Percentiles rank a stretch among this genome's conserved stretches.
Conservation (phyloP, 345 rosid species). For the Odontarrhena argentea region DNA sequence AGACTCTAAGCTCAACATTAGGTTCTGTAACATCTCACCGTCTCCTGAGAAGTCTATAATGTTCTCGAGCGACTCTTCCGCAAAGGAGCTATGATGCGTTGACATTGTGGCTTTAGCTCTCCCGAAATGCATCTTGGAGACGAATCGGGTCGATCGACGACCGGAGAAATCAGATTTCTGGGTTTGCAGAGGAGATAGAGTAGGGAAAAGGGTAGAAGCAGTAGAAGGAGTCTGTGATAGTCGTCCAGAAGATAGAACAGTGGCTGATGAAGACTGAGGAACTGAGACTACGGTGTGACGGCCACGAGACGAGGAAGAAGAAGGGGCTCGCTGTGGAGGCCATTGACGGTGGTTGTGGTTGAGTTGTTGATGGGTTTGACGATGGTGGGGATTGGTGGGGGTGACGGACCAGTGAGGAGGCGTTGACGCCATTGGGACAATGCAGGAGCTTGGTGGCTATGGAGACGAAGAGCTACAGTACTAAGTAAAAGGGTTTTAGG, state of each 20-base stretch:
- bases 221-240: slow-evolving; percentile 29
- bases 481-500: slow-evolving; percentile 22
- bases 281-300: slow-evolving; percentile 37
- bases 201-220: background rate
- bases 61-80: slow-evolving; percentile 70
- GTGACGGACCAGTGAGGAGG: slow-evolving; percentile 85
- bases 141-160: slow-evolving; percentile 83
- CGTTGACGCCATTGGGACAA: slow-evolving; percentile 75
- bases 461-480: slow-evolving; percentile 1
- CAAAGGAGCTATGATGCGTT: slow-evolving; percentile 61
- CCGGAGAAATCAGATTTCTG: slow-evolving; percentile 72
- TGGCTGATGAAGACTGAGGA: slow-evolving; percentile 26
- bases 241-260: slow-evolving; percentile 28
- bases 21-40: slow-evolving; percentile 48
- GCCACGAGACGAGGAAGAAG: slow-evolving; percentile 55
- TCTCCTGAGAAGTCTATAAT: slow-evolving; percentile 50
- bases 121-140: slow-evolving; percentile 82
- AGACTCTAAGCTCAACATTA: slow-evolving; percentile 59
- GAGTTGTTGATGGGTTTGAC: slow-evolving; percentile 51
- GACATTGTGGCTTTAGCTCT: slow-evolving; percentile 56
- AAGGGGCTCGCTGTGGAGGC: slow-evolving; percentile 51
- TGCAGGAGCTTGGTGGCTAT: slow-evolving; percentile 4
- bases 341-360: slow-evolving; percentile 44
- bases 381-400: slow-evolving; percentile 49
- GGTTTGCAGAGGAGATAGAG: slow-evolving; percentile 49